A percentile compares a stretch with the other conserved stretches of the same genome.
phyloP scores from a whole-genome alignment of 805 yeast genomes.

The Candida corydali region DNA sequence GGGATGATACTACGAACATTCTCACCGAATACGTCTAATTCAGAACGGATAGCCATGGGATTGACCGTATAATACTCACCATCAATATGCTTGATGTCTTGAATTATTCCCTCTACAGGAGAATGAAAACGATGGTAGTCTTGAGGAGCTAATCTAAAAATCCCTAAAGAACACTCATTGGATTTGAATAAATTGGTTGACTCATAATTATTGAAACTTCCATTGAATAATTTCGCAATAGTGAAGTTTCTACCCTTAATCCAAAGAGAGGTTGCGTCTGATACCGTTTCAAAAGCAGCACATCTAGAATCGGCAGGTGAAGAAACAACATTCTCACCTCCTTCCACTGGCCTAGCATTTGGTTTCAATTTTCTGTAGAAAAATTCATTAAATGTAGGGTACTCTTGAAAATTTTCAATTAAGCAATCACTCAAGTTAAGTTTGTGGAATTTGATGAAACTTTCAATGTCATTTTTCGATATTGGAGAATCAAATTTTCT shows the following conservation, averaged over 20 bases:
- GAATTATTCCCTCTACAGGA: slow-evolving; percentile 75
- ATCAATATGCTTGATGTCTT: slow-evolving; percentile 61
- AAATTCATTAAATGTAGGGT: slow-evolving; percentile 79
- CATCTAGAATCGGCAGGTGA: slow-evolving; percentile 90
- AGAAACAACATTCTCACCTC: slow-evolving; percentile 48
- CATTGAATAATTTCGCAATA: slow-evolving; percentile 54
- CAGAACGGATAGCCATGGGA: slow-evolving; percentile 93
- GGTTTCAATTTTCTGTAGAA: slow-evolving; percentile 76
- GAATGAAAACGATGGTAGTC: slow-evolving; percentile 93
- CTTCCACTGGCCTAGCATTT: slow-evolving; percentile 68
- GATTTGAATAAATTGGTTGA: slow-evolving; percentile 28
- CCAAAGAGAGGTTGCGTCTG: slow-evolving; percentile 74
- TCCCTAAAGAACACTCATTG: slow-evolving; percentile 57
- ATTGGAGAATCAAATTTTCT: slow-evolving; percentile 68
- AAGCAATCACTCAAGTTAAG: slow-evolving; percentile 70
- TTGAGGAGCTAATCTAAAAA: slow-evolving; percentile 92
- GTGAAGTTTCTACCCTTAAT: slow-evolving; percentile 81
- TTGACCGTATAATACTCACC: slow-evolving; percentile 96
- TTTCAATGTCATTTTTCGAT: slow-evolving; percentile 63
- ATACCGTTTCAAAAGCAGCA: slow-evolving; percentile 58
- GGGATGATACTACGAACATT: slow-evolving; percentile 79
- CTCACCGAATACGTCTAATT: slow-evolving; percentile 89
- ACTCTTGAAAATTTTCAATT: slow-evolving; percentile 43
- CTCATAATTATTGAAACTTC: slow-evolving; percentile 41
- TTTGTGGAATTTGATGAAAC: slow-evolving; percentile 81